phyloP scores from a whole-genome alignment of 1,139 yeast genomes.

The Yamadazyma buinensis region DNA sequence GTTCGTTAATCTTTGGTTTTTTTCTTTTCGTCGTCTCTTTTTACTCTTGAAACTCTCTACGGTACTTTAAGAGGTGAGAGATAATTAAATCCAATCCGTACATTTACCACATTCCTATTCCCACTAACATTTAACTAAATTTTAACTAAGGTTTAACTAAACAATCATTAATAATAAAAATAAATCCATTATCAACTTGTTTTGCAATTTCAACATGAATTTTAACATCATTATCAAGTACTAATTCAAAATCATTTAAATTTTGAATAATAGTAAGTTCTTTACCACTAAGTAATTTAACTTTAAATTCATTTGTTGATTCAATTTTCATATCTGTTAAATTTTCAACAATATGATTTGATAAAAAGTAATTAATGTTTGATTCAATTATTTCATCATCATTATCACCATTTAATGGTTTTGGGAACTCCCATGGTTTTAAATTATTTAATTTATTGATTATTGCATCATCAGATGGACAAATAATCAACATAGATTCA shows the following conservation, averaged over 20 bases:
- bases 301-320: conserved; percentile 12
- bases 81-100: background rate
- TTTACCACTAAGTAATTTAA: conserved; percentile 34
- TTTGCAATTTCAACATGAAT: conserved; percentile 37
- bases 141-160: conserved; percentile 23
- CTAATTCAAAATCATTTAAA: conserved; percentile 26
- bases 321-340: conserved; percentile 16
- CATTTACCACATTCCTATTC: conserved; percentile 3
- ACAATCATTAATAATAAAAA: conserved; percentile 46
- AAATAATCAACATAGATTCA: conserved; percentile 47
- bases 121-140: background rate
- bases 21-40: background rate
- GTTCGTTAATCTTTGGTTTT: background rate
- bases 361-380: conserved; percentile 50
- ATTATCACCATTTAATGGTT: conserved; percentile 28
- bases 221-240: conserved; percentile 6
- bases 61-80: no score
- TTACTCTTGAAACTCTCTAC: no score
- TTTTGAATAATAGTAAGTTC: conserved; percentile 35
- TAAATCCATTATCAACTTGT: conserved; percentile 56
- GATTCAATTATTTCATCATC: conserved; percentile 37
- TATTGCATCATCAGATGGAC: conserved; percentile 60
- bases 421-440: conserved; percentile 75
- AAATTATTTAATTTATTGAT: conserved; percentile 24
- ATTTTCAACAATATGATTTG: conserved; percentile 44